Percentiles rank a stretch among this genome's conserved stretches.
phyloP scores from a whole-genome alignment of 768 basidiomycete species.

The Antrodiella citrinella region DNA sequence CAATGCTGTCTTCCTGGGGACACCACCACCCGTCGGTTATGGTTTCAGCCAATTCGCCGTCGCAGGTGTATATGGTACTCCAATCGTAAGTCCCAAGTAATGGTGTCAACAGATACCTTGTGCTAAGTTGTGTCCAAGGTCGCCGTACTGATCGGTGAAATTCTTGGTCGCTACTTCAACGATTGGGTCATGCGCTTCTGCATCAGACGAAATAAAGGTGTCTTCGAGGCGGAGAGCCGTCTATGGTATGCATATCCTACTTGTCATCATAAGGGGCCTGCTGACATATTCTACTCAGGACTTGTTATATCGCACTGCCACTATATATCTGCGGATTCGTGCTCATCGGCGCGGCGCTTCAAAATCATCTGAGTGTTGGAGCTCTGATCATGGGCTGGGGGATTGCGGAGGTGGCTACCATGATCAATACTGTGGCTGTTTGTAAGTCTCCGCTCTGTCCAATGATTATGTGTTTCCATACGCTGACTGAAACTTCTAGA shows the following conservation, averaged over 20 bases:
- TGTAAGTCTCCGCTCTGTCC: conserved; percentile 37
- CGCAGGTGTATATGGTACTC: conserved; percentile 38
- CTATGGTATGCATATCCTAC: conserved; percentile 38
- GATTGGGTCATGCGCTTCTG: conserved; percentile 37
- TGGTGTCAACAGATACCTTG: no score
- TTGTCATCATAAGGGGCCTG: background rate
- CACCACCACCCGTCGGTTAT: conserved; percentile 44
- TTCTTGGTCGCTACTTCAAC: conserved; percentile 42
- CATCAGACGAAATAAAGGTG: conserved; percentile 38
- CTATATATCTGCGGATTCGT: conserved; percentile 57
- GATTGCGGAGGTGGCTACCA: conserved; percentile 44
- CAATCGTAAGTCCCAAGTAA: background rate
- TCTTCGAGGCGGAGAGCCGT: conserved; percentile 49
- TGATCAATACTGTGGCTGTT: conserved; percentile 57
- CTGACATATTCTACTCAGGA: conserved; percentile 27
- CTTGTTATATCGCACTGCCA: conserved; percentile 50
- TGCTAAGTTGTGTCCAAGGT: no score
- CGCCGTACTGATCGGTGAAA: conserved; percentile 42
- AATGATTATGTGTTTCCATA: background rate
- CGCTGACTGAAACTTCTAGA: conserved; percentile 22
- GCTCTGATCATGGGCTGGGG: conserved; percentile 64
- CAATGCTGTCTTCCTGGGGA: conserved; percentile 56
- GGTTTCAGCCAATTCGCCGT: conserved; percentile 42
- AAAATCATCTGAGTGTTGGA: conserved; percentile 43
- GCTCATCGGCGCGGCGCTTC: conserved; percentile 44